Evolutionary conservation across 305 asterid genomes (phyloP), one percentile per base, ranked within the genome.

Genomic region (Fraxinus angustifolia): DNA sequence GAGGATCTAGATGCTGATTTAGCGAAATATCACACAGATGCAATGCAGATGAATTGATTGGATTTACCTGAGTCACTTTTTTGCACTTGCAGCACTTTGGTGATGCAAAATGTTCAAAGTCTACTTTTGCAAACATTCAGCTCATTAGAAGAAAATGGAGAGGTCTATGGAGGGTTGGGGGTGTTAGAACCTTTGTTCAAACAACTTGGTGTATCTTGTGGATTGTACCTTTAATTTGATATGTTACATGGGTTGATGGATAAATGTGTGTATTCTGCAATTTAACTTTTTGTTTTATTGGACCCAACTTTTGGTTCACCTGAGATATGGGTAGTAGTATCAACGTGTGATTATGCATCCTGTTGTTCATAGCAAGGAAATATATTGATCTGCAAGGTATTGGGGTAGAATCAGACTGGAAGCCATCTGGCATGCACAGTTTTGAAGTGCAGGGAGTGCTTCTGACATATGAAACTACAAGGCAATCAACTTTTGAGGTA

Each of bases 1-100:
- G 98, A 96, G 26, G 98, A 90, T 85, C 94, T 96, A 16, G 99
- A 96, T 86, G 98, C 98, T 72, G 99, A 94, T 75, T 83, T 96
- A 71, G 97, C 93, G 87, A 94, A 91, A 83, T 94, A 96, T 86
- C 99, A 94, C 67, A 87, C 94, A 82, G 94, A 87, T 68, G 88
- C 99, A 3, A 93, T 95, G 99, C 91, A 91, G 88, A 91, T 89
- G 76, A 89, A 87, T 74, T 93, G 81, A 90, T 88, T 14, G 36
- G n/a, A 79, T 76, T 71, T 76, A 73, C 81, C 60, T 81, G 56
- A 78, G 73, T 80, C 79, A 75, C 80, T 38, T 73, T 75, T 62
- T 73, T 87, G 87, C 85, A 71, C 80, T 80, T 81, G 28, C 81
- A 31, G 40, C 78, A 36, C 73, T 77, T 72, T 56, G 28, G 28